These are phyloP conservation scores for Cutaneotrichosporon mucoides DNA, from an alignment of 1,284 basidiomycete genomes.

Conservation along the genomic window DNA sequence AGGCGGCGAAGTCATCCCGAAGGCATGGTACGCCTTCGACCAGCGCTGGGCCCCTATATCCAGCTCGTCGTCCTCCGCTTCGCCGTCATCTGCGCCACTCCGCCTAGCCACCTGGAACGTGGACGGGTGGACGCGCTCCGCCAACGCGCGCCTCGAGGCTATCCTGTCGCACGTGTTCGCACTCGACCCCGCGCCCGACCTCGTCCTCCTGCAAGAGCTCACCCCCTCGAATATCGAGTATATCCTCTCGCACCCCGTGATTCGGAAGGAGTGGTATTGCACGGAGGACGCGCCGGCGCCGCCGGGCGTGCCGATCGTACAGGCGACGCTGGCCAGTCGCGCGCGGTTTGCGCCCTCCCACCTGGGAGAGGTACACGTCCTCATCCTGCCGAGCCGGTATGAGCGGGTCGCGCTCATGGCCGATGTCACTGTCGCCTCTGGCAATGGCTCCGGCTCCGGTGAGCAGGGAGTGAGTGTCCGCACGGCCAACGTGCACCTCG, in stretches of 20 bases:
- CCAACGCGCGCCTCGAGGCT: neutral
- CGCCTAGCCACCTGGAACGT: constrained; percentile 6
- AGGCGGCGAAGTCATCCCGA: neutral
- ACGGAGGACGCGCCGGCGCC: neutral
- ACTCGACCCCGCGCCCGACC: neutral
- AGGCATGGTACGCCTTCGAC: constrained; percentile 1
- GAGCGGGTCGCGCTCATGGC: neutral
- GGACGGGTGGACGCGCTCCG: neutral
- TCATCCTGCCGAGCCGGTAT: constrained; percentile 1
- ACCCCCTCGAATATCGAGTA: neutral
- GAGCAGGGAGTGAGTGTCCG: neutral
- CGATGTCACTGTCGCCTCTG: neutral
- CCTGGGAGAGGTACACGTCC: neutral
- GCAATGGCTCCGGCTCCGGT: too few relatives aligned
- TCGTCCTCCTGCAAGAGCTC: constrained; percentile 6
- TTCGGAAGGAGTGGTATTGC: neutral
- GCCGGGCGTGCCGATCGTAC: neutral
- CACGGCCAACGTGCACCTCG: constrained; percentile 4
- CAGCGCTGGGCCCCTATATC: too few relatives aligned
- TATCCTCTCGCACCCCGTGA: neutral
- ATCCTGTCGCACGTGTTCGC: neutral
- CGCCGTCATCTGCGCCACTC: neutral
- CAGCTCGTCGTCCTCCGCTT: neutral
- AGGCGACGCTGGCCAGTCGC: neutral
- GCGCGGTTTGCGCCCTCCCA: neutral